Evolutionary conservation across 306 rosid species (phyloP).

Genomic region (Rosa chinensis): DNA sequence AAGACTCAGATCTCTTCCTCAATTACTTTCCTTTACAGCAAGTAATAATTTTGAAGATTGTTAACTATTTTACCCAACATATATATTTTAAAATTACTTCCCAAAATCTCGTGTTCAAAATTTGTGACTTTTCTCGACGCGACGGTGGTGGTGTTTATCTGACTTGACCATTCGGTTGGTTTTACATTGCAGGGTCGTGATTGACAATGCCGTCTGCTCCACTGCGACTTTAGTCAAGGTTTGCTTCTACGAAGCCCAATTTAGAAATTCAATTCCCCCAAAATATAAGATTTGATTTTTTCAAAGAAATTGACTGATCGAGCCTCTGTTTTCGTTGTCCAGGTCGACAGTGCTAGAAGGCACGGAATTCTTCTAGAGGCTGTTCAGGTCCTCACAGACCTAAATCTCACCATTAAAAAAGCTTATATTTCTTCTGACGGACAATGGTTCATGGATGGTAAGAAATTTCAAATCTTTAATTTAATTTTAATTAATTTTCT

Average conservation of each 20-base stretch:
- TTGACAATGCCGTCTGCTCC: constrained; percentile 84
- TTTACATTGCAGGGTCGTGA: constrained; percentile 68
- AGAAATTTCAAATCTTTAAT: background rate
- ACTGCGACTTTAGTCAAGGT: constrained; percentile 89
- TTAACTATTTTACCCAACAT: background rate
- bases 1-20: constrained; percentile 16
- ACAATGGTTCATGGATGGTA: constrained; percentile 98
- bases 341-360: constrained; percentile 94
- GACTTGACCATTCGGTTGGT: constrained; percentile 40
- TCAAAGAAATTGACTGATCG: background rate
- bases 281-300: constrained; percentile 4
- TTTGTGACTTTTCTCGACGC: background rate
- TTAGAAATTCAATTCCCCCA: background rate
- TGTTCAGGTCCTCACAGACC: constrained; percentile 80
- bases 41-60: background rate
- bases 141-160: constrained; percentile 21
- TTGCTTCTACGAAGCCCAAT: constrained; percentile 22
- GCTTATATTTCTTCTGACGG: constrained; percentile 96
- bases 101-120: background rate
- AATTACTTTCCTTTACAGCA: background rate
- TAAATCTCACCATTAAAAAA: constrained; percentile 75
- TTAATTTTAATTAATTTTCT: background rate
- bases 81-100: background rate
- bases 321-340: constrained; percentile 6
- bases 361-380: constrained; percentile 88